phyloP scores from a whole-genome alignment of 768 basidiomycete species.

The Leccinum disarticulatum region DNA sequence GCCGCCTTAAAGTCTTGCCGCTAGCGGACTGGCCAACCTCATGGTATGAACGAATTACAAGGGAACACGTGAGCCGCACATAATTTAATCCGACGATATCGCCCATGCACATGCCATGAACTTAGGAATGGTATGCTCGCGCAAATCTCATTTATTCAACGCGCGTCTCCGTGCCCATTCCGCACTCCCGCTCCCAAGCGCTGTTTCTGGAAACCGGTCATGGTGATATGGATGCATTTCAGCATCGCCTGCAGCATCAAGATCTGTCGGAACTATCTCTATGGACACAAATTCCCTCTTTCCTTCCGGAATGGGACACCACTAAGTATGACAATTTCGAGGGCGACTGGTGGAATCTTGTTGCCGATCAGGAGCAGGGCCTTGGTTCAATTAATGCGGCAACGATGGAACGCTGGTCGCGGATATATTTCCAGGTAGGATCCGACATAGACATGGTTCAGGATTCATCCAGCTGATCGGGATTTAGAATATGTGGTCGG shows the following conservation, averaged over 20 bases:
- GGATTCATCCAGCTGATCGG: neutral
- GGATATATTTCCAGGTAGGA: neutral
- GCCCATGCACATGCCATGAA: no score
- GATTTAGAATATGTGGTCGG: neutral
- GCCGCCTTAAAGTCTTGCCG: neutral
- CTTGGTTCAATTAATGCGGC: neutral
- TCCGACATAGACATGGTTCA: neutral
- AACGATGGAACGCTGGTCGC: neutral
- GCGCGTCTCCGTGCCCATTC: neutral
- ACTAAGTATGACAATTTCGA: neutral
- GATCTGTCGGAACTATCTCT: neutral
- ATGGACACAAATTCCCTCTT: neutral
- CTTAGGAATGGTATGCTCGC: no score
- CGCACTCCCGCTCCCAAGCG: neutral
- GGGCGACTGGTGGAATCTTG: neutral
- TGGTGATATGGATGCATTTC: no score
- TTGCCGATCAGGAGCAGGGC: no score
- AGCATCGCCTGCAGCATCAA: no score
- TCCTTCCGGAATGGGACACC: neutral
- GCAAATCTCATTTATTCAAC: neutral
- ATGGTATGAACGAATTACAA: neutral
- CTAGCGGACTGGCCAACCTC: neutral
- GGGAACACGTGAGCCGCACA: neutral
- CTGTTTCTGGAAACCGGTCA: neutral
- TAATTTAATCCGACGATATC: no score